Base-by-base conservation (phyloP, 1,284 basidiomycete species). In the Trichosporon coremiiforme region DNA sequence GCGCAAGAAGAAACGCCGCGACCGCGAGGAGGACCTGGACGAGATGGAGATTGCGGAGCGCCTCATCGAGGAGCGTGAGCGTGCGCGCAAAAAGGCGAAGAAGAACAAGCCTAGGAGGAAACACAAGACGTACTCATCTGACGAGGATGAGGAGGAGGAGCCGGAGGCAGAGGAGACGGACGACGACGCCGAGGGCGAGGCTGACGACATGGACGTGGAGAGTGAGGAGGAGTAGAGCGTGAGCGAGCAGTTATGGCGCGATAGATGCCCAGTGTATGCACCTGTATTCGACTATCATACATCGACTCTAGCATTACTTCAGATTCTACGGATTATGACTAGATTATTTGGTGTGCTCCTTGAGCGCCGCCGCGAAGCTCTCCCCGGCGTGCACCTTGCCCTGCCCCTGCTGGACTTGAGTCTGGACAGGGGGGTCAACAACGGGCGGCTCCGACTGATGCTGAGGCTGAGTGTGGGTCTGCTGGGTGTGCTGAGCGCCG, bases 121-220 rank as follows among this genome's bases (percentile, higher is more conserved):
- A 47, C 72, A 74, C 13, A 71, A 72, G 68, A 66, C 53, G 17
- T 62, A 70, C 25, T 63, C 45, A n/a, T 68, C 63, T 50, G 64
- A 68, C 65, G 65, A 62, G 68, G 66, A 67, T 50, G 68, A 66
- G 66, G 72, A 65, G 63, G 71, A 74, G 66, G 74, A 76, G 60
- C 74, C 69, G 25, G 76, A 74, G 68, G 77, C 77, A 63, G 76
- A 78, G 64, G 71, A 79, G 65, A 74, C 71, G 55, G 75, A 78
- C 15, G 79, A 79, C 38, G 79, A 80, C 13, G 78, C 76, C 13
- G 57, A 62, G 31, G 57, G 71, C 13, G 68, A 66, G 47, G 62
- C 38, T 5, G 68, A 69, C 20, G 81, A 77, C 53, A 80, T 82
- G 79, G 81, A 81, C 64, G 74, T 80, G 57, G 80, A 82, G 77